Conservation (phyloP, 768 basidiomycete genomes). For the Fomitopsis serialis region DNA sequence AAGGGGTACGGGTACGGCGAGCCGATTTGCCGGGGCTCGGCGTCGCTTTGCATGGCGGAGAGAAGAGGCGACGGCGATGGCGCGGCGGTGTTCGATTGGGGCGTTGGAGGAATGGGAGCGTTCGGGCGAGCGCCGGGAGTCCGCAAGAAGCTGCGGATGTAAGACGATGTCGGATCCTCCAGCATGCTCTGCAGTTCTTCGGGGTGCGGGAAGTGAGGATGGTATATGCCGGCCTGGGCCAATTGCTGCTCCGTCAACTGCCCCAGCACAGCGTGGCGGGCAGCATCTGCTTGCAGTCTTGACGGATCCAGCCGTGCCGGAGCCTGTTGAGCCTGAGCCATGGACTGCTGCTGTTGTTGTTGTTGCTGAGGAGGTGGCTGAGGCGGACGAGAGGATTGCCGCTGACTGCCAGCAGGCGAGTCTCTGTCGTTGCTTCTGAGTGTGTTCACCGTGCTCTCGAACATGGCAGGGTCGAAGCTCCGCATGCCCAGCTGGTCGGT, state of each 20-base stretch:
- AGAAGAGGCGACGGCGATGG: slow-evolving; percentile 68
- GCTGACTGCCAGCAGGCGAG: slow-evolving; percentile 14
- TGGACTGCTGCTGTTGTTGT: slow-evolving; percentile 1
- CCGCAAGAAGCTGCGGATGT: slow-evolving; percentile 53
- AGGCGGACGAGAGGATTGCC: slow-evolving; percentile 15
- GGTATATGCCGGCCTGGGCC: slow-evolving; percentile 20
- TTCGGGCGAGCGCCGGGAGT: slow-evolving; percentile 51
- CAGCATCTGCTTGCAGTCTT: slow-evolving; percentile 9
- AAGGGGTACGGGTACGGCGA: slow-evolving; percentile 82
- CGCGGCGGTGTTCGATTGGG: slow-evolving; percentile 68
- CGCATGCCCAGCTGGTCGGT: slow-evolving; percentile 60
- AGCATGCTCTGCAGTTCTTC: slow-evolving; percentile 57
- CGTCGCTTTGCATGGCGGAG: slow-evolving; percentile 40
- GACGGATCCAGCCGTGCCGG: slow-evolving; percentile 5
- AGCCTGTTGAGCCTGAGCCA: slow-evolving; percentile 1
- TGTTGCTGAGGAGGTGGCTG: slow-evolving; percentile 4
- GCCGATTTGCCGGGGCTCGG: slow-evolving; percentile 36
- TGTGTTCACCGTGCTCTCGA: slow-evolving; percentile 31
- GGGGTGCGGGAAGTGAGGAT: slow-evolving; percentile 27
- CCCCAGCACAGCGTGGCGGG: slow-evolving; percentile 6
- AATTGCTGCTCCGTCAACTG: slow-evolving; percentile 11
- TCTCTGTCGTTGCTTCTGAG: slow-evolving; percentile 9
- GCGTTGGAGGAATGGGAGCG: slow-evolving; percentile 77
- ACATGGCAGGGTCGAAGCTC: slow-evolving; percentile 52
- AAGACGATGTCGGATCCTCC: slow-evolving; percentile 55